Conservation (phyloP, 257 asterid genomes). For the Apocynum venetum region DNA sequence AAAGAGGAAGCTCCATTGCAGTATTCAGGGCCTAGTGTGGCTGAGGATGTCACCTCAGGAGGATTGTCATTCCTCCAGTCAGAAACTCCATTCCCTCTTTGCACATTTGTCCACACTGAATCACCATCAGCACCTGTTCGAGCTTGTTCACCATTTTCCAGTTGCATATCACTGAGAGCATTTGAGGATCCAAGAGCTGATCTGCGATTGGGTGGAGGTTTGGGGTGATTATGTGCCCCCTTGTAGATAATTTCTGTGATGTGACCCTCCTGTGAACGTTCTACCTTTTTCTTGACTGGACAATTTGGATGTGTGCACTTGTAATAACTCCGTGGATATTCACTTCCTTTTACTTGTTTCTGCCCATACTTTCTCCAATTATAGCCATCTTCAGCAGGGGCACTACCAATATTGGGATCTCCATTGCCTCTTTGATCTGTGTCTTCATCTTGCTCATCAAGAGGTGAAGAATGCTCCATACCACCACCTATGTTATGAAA, state of each 20-base stretch:
- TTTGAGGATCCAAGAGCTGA: constrained; percentile 45
- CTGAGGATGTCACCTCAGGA: constrained; percentile 41
- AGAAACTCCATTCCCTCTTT: constrained; percentile 32
- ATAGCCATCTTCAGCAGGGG: constrained; percentile 68
- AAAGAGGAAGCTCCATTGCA: constrained; percentile 31
- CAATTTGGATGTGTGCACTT: constrained; percentile 73
- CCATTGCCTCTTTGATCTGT: constrained; percentile 50
- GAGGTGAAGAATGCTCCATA: constrained; percentile 54
- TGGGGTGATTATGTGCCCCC: constrained; percentile 75
- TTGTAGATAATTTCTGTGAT: constrained; percentile 75
- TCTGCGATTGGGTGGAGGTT: constrained; percentile 62
- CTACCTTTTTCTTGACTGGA: constrained; percentile 80
- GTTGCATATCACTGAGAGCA: constrained; percentile 38
- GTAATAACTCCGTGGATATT: constrained; percentile 83
- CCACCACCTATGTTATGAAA: constrained; percentile 28
- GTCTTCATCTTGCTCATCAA: constrained; percentile 55
- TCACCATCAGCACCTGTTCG: constrained; percentile 31
- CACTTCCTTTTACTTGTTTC: constrained; percentile 82
- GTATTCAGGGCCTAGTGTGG: constrained; percentile 36
- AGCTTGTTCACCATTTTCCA: constrained; percentile 44
- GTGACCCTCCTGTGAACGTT: constrained; percentile 69
- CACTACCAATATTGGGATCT: constrained; percentile 46
- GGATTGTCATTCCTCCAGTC: constrained; percentile 51
- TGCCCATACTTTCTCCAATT: constrained; percentile 92
- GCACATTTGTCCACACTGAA: constrained; percentile 41